Percentiles rank a stretch among this genome's conserved stretches.
Evolutionary conservation across 148 eudicot species (phyloP).

Genomic region (Fallopia convolvulus): DNA sequence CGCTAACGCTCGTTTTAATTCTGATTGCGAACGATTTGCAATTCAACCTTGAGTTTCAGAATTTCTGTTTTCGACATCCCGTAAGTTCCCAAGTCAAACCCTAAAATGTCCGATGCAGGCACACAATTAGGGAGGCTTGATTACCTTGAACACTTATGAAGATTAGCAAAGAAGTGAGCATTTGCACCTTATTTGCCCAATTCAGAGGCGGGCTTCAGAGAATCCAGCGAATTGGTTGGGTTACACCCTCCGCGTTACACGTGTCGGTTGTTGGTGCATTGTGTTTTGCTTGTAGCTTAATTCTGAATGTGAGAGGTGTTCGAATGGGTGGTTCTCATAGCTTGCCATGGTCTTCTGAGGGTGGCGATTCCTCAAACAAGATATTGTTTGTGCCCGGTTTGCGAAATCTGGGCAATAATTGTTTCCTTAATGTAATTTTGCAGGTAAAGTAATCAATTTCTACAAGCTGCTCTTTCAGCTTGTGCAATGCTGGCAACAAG

Average conservation of each 20-base stretch:
- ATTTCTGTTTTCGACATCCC: neutral
- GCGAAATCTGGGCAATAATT: conserved; percentile 84
- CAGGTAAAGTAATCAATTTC: conserved; percentile 41
- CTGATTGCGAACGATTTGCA: neutral
- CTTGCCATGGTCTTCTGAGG: conserved; percentile 21
- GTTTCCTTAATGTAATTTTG: conserved; percentile 86
- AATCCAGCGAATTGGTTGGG: conserved; percentile 32
- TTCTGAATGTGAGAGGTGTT: conserved; percentile 39
- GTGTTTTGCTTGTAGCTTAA: conserved; percentile 42
- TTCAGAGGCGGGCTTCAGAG: conserved; percentile 33
- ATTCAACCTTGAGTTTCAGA: neutral
- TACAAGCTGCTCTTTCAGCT: neutral
- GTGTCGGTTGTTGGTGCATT: conserved; percentile 43
- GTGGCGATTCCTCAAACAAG: conserved; percentile 18
- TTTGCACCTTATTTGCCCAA: conserved; percentile 27
- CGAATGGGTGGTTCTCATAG: conserved; percentile 25
- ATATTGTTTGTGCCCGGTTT: conserved; percentile 59
- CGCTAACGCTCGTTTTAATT: neutral
- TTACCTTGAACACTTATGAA: conserved; percentile 25
- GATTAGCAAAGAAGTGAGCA: conserved; percentile 38
- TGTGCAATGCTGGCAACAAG: neutral
- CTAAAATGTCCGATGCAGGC: neutral
- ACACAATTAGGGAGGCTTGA: neutral
- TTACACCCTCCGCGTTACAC: conserved; percentile 40
- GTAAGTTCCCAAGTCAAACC: neutral